A percentile compares a stretch with the other conserved stretches of the same genome.
Evolutionary conservation across 805 yeast species (phyloP).

Genomic region (Candida patagonica): DNA sequence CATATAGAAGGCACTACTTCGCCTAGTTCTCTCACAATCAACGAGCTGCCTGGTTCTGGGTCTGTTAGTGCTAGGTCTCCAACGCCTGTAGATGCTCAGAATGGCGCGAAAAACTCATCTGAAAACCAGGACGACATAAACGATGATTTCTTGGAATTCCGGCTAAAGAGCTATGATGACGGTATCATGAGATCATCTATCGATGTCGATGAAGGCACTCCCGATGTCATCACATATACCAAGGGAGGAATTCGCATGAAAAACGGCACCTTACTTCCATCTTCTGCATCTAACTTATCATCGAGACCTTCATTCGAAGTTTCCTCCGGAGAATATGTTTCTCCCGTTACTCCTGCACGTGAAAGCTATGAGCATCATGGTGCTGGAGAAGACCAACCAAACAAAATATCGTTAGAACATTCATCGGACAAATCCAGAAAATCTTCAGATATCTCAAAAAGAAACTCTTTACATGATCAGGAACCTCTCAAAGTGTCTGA

Average conservation of each 20-base stretch:
- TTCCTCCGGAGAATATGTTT: neutral
- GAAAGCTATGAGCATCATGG: neutral
- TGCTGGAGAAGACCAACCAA: no score
- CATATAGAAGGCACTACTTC: no score
- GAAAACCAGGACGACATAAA: slow-evolving; percentile 13
- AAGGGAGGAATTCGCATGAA: neutral
- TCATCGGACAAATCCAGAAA: neutral
- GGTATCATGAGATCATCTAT: slow-evolving; percentile 17
- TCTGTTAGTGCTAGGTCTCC: no score
- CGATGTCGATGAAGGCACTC: slow-evolving; percentile 12
- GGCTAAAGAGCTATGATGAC: slow-evolving; percentile 21
- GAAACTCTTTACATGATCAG: neutral
- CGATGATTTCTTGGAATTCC: slow-evolving; percentile 31
- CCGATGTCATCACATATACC: slow-evolving; percentile 17
- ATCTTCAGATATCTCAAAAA: neutral
- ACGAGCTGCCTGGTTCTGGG: neutral
- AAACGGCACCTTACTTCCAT: neutral
- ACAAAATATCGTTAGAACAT: no score
- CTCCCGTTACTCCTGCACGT: neutral
- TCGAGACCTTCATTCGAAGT: neutral
- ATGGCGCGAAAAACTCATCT: neutral
- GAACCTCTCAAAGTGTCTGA: slow-evolving; percentile 13
- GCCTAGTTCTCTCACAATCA: no score
- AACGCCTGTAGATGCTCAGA: neutral
- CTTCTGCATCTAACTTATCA: neutral